Evolutionary conservation across 371 early-diverging fungal species (phyloP), one percentile per base, ranked within the genome.

Genomic region (Dentiscutata heterogama): DNA sequence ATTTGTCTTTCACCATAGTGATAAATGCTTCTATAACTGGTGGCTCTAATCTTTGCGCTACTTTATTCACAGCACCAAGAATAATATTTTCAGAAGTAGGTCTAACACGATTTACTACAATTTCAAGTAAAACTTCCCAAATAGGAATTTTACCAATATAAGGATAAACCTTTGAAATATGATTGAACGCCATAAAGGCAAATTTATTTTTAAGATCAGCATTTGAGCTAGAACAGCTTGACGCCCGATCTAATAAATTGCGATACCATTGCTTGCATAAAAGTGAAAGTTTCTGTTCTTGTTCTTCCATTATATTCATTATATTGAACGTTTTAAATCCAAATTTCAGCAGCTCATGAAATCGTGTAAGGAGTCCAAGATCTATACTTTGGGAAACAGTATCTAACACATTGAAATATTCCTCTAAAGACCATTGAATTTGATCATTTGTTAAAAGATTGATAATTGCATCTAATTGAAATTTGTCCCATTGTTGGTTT

Each of bases 241-340:
- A 27, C 16, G 50, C 50, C 0, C 51, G 46, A 1, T 35, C 58
- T 10, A 80, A 3, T 22, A 80, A n/a, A 13, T 56, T 70, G 27
- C 29, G 31, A 70, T 68, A 80, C 80, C 80, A 80, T 31, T 70
- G 70, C 5, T 50, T 18, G 20, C 80, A 80, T 27, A 68, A 53
- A n/a, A 29, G 8, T 11, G n/a, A 4, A 39, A 64, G 29, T 18
- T 68, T 54, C 1, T 65, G 16, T n/a, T 70, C 25, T 10, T 54
- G 8, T 5, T 20, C 20, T 22, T 78, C 60, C 67, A 51, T 51
- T 51, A 16, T 11, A 35, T 78, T 42, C 67, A 51, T 51, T 51
- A 16, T 11, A 8, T 65, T 39, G 29, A 3, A 50, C 2, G n/a
- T 35, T 10, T 56, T 35, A 27, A 56, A 51, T 27, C n/a, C 42